Percentiles rank a stretch among this genome's conserved stretches.
Conservation (phyloP, 257 asterid genomes). For the Voacanga thouarsii region DNA sequence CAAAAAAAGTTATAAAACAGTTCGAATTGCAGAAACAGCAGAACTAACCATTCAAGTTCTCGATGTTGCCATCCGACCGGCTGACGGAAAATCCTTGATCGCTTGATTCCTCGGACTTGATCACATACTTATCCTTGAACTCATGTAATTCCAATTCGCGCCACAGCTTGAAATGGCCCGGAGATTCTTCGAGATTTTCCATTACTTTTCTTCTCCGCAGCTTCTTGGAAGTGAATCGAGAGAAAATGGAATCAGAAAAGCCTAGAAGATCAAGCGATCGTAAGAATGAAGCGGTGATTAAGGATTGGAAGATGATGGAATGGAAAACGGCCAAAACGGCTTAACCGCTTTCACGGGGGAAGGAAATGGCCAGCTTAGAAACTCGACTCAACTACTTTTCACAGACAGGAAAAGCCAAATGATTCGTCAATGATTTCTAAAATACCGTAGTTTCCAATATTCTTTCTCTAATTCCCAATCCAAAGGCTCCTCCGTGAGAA, state of each 20-base stretch:
- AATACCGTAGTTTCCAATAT: neutral
- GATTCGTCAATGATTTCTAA: neutral
- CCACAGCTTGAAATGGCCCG: constrained; percentile 59
- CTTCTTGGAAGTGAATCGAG: neutral
- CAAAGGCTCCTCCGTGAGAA: too few species aligned
- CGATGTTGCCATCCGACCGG: constrained; percentile 63
- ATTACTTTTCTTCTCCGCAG: constrained; percentile 21
- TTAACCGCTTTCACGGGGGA: neutral
- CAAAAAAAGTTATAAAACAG: neutral
- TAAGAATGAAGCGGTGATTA: neutral
- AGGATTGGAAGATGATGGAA: neutral
- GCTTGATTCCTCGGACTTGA: constrained; percentile 62
- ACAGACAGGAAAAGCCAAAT: neutral
- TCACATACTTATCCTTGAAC: constrained; percentile 53
- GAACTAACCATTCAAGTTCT: constrained; percentile 46
- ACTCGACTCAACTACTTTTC: neutral
- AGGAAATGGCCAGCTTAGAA: neutral
- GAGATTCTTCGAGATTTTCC: constrained; percentile 42
- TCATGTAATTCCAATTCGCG: constrained; percentile 71
- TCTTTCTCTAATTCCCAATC: too few species aligned
- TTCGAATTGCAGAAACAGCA: neutral
- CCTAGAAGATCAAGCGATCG: neutral
- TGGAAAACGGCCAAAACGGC: constrained; percentile 2
- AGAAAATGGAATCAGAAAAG: neutral
- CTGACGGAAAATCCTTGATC: constrained; percentile 72